Evolutionary conservation across 108 stramenopile genomes (phyloP).

Genomic region (Nitzschia palea): DNA sequence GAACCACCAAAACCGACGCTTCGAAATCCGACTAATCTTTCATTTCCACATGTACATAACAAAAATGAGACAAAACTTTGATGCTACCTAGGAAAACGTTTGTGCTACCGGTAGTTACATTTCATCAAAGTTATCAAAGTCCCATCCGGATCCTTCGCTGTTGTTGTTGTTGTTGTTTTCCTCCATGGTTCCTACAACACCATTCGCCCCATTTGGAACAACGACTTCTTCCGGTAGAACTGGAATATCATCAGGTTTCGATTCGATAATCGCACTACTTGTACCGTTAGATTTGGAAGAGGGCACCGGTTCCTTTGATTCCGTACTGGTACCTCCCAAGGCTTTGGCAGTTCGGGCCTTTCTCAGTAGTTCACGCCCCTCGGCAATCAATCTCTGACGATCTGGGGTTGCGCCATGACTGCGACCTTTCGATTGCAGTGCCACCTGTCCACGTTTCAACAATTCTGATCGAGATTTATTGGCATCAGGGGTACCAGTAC

Average conservation of each 20-base stretch:
- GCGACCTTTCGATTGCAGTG: background rate
- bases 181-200: background rate
- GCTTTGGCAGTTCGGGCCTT: conserved; percentile 10
- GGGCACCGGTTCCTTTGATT: background rate
- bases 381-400: conserved; percentile 31
- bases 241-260: background rate
- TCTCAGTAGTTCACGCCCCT: conserved; percentile 30
- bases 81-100: background rate
- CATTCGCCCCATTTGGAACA: background rate
- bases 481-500: background rate
- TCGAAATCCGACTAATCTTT: conserved; percentile 11
- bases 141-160: conserved; percentile 32
- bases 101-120: background rate
- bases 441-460: conserved; percentile 17
- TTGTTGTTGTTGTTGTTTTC: conserved; percentile 2
- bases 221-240: background rate
- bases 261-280: background rate
- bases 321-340: background rate
- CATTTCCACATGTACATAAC: no score
- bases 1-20: background rate
- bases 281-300: background rate
- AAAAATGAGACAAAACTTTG: background rate
- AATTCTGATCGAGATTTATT: background rate
- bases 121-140: conserved; percentile 44
- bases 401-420: background rate